A percentile compares a stretch with the other conserved stretches of the same genome.
Evolutionary conservation across 2,329 filamentous ascomycete genomes (phyloP).

Genomic region (Trichoderma simmonsii): DNA sequence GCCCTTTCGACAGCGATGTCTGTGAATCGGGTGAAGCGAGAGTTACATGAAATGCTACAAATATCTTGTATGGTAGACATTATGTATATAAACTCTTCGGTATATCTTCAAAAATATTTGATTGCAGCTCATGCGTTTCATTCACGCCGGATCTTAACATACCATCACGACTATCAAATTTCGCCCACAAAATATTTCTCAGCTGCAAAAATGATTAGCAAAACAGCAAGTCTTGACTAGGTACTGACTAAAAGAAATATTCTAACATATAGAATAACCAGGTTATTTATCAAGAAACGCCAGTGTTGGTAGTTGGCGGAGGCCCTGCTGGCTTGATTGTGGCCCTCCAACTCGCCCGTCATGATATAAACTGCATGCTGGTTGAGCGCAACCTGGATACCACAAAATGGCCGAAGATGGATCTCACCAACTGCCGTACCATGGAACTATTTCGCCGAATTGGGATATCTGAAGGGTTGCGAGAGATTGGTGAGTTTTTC

Average conservation of each 20-base stretch:
- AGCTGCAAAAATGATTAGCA: neutral
- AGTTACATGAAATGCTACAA: neutral
- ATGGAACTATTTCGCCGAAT: slow-evolving; percentile 10
- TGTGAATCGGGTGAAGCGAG: neutral
- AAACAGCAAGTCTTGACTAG: neutral
- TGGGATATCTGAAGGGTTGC: neutral
- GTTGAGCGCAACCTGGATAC: slow-evolving; percentile 9
- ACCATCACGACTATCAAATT: neutral
- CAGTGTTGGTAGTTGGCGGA: neutral
- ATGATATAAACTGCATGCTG: neutral
- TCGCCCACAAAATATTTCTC: neutral
- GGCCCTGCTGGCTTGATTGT: slow-evolving; percentile 1
- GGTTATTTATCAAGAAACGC: neutral
- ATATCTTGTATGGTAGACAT: neutral
- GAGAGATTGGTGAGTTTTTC: neutral
- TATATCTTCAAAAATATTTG: too few relatives aligned
- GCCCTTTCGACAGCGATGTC: neutral
- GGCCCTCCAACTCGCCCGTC: neutral
- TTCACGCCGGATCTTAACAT: too few relatives aligned
- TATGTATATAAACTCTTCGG: neutral
- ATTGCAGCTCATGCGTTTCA: neutral
- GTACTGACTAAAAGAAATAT: too few relatives aligned
- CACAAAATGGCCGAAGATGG: slow-evolving; percentile 15
- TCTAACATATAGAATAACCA: neutral
- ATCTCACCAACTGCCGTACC: slow-evolving; percentile 2